A percentile compares a stretch with the other conserved stretches of the same genome.
phyloP scores from a whole-genome alignment of 345 rosid species.

The Chamaenerion angustifolium region DNA sequence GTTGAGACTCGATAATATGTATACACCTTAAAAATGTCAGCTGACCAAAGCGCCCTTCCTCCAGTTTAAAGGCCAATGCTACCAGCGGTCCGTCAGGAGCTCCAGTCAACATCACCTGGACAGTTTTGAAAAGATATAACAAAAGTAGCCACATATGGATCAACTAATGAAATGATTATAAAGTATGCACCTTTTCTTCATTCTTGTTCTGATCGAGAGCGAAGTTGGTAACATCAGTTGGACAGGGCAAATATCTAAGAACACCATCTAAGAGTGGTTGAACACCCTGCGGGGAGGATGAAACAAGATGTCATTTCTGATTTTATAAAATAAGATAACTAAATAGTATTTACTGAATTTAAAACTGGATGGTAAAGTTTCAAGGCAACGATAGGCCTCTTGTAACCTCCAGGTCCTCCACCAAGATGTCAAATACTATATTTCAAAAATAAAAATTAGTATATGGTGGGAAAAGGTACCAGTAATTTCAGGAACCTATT shows the following conservation, averaged over 20 bases:
- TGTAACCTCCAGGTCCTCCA: too few species aligned
- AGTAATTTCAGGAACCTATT: too few species aligned
- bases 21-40: slow-evolving; percentile 72
- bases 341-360: too few species aligned
- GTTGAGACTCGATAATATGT: not conserved
- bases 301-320: slow-evolving; percentile 5
- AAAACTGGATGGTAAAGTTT: too few species aligned
- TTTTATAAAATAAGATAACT: too few species aligned
- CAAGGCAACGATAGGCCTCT: too few species aligned
- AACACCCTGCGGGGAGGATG: slow-evolving; percentile 49
- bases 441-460: too few species aligned
- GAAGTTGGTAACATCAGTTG: slow-evolving; percentile 74
- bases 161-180: slow-evolving; percentile 3
- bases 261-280: slow-evolving; percentile 92
- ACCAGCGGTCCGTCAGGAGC: slow-evolving; percentile 95
- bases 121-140: not conserved
- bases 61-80: slow-evolving; percentile 95
- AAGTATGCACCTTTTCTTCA: slow-evolving; percentile 64
- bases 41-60: slow-evolving; percentile 97
- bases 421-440: too few species aligned
- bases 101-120: slow-evolving; percentile 16
- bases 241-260: slow-evolving; percentile 74
- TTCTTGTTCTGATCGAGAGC: slow-evolving; percentile 84
- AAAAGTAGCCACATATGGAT: not conserved
- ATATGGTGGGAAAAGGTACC: too few species aligned